These are phyloP conservation scores for Raffaelea deltoideospora DNA, from an alignment of 2,329 filamentous ascomycete genomes.

Conservation along the genomic window DNA sequence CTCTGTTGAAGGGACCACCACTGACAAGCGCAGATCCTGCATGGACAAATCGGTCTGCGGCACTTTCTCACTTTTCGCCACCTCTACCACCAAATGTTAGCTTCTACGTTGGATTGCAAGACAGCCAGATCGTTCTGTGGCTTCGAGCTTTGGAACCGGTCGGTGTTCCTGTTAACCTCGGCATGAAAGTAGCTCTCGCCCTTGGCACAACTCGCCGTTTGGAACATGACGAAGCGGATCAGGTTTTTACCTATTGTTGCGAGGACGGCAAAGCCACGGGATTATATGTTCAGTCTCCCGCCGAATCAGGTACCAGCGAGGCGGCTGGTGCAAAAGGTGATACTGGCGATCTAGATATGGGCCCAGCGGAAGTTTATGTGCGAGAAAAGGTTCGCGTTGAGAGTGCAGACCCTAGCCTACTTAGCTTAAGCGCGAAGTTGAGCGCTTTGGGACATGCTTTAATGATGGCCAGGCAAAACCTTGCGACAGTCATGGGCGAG, in stretches of 20 bases:
- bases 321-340: slow-evolving; percentile 1
- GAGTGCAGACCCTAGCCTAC: slow-evolving; percentile 72
- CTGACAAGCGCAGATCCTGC: slow-evolving; percentile 21
- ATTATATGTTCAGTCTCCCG: slow-evolving; percentile 3
- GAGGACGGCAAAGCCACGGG: slow-evolving; percentile 8
- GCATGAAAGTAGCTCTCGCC: slow-evolving; percentile 54
- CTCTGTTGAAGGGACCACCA: slow-evolving; percentile 39
- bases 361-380: slow-evolving; percentile 61
- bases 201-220: slow-evolving; percentile 49
- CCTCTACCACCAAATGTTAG: slow-evolving; percentile 50
- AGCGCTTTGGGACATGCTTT: slow-evolving; percentile 62
- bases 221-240: slow-evolving; percentile 68
- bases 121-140: slow-evolving; percentile 54
- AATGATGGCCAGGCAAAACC: slow-evolving; percentile 50
- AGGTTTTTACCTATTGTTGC: slow-evolving; percentile 50
- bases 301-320: background rate
- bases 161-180: slow-evolving; percentile 43
- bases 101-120: slow-evolving; percentile 55
- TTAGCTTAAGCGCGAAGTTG: slow-evolving; percentile 73
- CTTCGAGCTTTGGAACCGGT: slow-evolving; percentile 56
- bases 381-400: slow-evolving; percentile 82
- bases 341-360: slow-evolving; percentile 15
- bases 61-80: slow-evolving; percentile 27
- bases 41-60: slow-evolving; percentile 29
- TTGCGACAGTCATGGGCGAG: slow-evolving; percentile 65